Evolutionary conservation across 2,329 filamentous ascomycete genomes (phyloP).

Genomic region (Verruconis gallopava): DNA sequence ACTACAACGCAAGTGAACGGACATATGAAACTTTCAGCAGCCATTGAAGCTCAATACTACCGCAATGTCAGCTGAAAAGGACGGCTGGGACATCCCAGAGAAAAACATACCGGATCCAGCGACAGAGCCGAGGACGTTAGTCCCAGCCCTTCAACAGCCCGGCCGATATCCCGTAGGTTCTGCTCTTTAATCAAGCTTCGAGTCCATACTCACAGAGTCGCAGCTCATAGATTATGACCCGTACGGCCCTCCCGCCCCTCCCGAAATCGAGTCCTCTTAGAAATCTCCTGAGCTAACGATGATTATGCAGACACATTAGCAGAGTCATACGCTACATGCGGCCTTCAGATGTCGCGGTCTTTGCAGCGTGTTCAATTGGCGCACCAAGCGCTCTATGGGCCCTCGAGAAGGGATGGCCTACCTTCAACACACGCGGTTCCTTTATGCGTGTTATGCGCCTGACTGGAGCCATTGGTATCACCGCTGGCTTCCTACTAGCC

Average conservation of each 20-base stretch:
- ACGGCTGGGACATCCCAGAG: background rate
- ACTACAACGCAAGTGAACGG: too few species aligned
- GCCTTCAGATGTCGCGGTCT: constrained; percentile 66
- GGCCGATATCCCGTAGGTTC: constrained; percentile 1
- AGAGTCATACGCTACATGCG: constrained; percentile 82
- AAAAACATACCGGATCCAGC: background rate
- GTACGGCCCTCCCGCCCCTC: constrained; percentile 42
- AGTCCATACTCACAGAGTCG: constrained; percentile 13
- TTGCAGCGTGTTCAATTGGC: constrained; percentile 52
- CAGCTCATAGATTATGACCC: constrained; percentile 99
- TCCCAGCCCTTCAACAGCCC: constrained; percentile 3
- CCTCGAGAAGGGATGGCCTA: constrained; percentile 77
- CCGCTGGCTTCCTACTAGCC: constrained; percentile 71
- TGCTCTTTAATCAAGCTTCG: background rate
- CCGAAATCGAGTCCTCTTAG: constrained; percentile 10
- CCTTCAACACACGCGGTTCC: constrained; percentile 68
- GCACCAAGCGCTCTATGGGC: constrained; percentile 61
- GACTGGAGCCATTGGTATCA: constrained; percentile 55
- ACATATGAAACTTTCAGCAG: too few species aligned
- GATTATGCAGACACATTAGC: constrained; percentile 84
- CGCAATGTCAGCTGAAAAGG: background rate
- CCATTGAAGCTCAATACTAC: background rate
- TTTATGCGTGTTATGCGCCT: constrained; percentile 77
- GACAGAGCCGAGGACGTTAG: background rate
- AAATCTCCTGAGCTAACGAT: too few species aligned